Percentiles rank a stretch among this genome's conserved stretches.
Conservation (phyloP, 2,329 filamentous ascomycete genomes). For the Blumeriella jaapii region DNA sequence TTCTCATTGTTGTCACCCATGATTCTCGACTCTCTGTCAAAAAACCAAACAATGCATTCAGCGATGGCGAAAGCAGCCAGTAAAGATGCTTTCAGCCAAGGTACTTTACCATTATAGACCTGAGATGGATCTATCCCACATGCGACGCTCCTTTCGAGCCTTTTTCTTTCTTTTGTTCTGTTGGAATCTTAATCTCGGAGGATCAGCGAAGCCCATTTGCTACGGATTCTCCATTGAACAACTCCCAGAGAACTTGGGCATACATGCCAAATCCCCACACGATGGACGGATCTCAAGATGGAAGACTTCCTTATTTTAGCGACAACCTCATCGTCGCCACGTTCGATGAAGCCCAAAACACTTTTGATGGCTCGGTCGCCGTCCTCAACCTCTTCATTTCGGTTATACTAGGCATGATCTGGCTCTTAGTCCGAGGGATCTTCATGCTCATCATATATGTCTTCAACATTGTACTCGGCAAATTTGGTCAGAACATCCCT, state of each 20-base stretch:
- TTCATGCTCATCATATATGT: not conserved
- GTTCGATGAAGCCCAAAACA: slow-evolving; percentile 1
- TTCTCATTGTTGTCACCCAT: too few species aligned
- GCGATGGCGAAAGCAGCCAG: not conserved
- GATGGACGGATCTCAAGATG: not conserved
- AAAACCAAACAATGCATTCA: not conserved
- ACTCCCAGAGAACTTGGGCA: not conserved
- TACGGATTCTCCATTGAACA: not conserved
- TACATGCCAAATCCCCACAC: not conserved
- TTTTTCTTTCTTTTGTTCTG: not conserved
- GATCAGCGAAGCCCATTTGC: not conserved
- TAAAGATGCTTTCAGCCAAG: not conserved
- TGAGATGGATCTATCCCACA: not conserved
- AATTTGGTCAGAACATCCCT: not conserved
- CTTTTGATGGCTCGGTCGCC: not conserved
- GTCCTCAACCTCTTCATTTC: not conserved
- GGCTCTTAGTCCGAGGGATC: not conserved
- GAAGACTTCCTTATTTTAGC: not conserved
- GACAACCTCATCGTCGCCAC: slow-evolving; percentile 3
- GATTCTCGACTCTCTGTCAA: too few species aligned
- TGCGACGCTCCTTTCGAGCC: not conserved
- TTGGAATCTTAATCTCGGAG: not conserved
- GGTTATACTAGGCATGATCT: not conserved
- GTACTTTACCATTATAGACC: not conserved
- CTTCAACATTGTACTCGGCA: not conserved